Conservation (phyloP, 352 stramenopile species). For the Albugo laibachii region DNA sequence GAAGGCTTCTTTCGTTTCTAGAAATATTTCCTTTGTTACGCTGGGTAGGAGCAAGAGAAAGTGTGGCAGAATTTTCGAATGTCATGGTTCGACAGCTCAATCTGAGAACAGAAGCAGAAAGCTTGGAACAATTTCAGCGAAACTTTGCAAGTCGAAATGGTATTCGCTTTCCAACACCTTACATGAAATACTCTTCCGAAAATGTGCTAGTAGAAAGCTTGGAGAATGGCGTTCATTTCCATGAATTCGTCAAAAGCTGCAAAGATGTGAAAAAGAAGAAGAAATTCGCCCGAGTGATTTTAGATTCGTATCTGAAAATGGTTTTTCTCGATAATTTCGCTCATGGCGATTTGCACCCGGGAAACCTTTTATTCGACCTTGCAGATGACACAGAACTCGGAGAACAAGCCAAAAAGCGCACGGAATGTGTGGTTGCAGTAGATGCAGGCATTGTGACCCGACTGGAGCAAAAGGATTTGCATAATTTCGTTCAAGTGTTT, state of each 20-base stretch:
- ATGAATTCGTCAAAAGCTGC: slow-evolving; percentile 23
- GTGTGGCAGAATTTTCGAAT: slow-evolving; percentile 64
- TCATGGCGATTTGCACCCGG: slow-evolving; percentile 84
- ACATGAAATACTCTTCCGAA: slow-evolving; percentile 51
- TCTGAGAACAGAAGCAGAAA: slow-evolving; percentile 76
- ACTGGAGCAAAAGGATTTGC: slow-evolving; percentile 47
- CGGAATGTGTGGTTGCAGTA: slow-evolving; percentile 34
- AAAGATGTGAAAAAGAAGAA: slow-evolving; percentile 28
- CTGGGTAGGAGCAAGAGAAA: slow-evolving; percentile 56
- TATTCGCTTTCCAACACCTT: slow-evolving; percentile 51
- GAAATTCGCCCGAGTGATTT: slow-evolving; percentile 47
- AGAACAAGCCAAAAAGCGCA: slow-evolving; percentile 1
- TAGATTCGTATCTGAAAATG: slow-evolving; percentile 85
- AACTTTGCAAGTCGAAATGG: slow-evolving; percentile 44
- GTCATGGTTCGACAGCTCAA: slow-evolving; percentile 85
- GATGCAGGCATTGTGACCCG: slow-evolving; percentile 74
- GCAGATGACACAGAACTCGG: background rate
- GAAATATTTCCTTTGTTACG: slow-evolving; percentile 34
- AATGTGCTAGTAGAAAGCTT: slow-evolving; percentile 85
- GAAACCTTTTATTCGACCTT: slow-evolving; percentile 74
- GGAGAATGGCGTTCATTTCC: slow-evolving; percentile 60
- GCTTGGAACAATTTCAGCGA: slow-evolving; percentile 58
- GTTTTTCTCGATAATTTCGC: slow-evolving; percentile 93
- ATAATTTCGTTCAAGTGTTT: slow-evolving; percentile 77
- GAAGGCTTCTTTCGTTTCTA: slow-evolving; percentile 32